These are phyloP conservation scores for Tetrapyrgos nigripes DNA, from an alignment of 1,284 basidiomycete genomes.

Conservation along the genomic window DNA sequence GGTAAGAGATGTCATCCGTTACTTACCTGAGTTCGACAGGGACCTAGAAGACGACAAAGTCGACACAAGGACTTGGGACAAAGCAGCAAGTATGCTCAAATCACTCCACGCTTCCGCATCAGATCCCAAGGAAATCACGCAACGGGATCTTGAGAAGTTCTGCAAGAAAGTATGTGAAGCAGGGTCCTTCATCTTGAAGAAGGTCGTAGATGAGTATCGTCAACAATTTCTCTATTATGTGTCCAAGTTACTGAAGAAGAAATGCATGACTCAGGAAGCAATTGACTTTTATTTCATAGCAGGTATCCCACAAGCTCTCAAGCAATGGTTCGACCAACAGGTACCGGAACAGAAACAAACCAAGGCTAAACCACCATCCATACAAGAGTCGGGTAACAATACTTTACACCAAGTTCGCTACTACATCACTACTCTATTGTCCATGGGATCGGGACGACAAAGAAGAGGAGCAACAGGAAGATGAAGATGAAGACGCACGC, in stretches of 20 bases:
- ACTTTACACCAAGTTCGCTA: neutral
- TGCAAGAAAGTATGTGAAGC: neutral
- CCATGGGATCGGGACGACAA: neutral
- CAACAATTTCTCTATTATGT: neutral
- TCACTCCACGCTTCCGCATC: neutral
- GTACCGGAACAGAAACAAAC: neutral
- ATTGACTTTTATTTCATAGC: neutral
- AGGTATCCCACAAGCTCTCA: neutral
- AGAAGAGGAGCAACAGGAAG: neutral
- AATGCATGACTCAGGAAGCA: neutral
- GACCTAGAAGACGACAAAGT: too few species aligned
- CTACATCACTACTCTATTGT: neutral
- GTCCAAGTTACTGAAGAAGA: neutral
- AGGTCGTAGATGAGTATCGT: neutral
- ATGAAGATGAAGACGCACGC: too few species aligned
- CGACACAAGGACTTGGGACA: too few species aligned
- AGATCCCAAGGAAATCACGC: too few species aligned
- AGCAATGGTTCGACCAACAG: neutral
- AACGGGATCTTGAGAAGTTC: neutral
- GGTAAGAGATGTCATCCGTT: too few species aligned
- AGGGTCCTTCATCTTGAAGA: neutral
- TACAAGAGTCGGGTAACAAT: neutral
- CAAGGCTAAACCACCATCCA: neutral
- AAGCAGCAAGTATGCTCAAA: neutral
- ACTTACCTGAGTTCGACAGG: too few species aligned